phyloP scores from a whole-genome alignment of 2,329 filamentous ascomycete species.

The Exophiala spinifera region DNA sequence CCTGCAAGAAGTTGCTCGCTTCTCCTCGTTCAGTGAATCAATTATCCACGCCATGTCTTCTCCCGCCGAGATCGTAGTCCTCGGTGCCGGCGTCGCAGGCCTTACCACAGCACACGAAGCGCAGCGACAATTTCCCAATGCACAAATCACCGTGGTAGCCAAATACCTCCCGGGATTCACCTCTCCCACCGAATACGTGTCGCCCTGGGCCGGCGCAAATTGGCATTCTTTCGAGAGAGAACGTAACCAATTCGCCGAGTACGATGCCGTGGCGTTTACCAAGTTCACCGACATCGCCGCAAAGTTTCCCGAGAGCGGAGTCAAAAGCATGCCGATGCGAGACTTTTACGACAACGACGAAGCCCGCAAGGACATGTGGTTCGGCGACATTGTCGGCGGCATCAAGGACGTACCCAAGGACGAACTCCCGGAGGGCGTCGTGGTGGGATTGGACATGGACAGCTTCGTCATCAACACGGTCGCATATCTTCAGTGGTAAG shows the following conservation, averaged over 20 bases:
- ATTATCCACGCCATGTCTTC: not conserved
- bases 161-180: constrained; percentile 86
- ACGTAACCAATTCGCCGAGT: constrained; percentile 36
- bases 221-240: constrained; percentile 52
- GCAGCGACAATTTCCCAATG: constrained; percentile 46
- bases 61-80: constrained; percentile 8
- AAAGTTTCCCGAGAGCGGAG: constrained; percentile 66
- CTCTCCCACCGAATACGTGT: constrained; percentile 71
- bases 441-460: constrained; percentile 63
- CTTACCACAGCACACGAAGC: constrained; percentile 58
- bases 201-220: constrained; percentile 77
- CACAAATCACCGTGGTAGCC: constrained; percentile 62
- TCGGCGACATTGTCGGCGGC: constrained; percentile 66
- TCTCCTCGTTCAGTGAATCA: no score
- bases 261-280: constrained; percentile 59
- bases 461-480: constrained; percentile 81
- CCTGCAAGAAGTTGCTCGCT: no score
- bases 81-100: constrained; percentile 57
- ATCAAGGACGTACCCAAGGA: constrained; percentile 33
- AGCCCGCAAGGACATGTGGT: constrained; percentile 69
- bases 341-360: constrained; percentile 48
- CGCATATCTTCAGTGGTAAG: constrained; percentile 80
- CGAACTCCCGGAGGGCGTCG: constrained; percentile 10
- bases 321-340: constrained; percentile 48
- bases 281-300: constrained; percentile 55